Conservation (phyloP, 805 yeast species). For the Spencermartinsiella europaea region DNA sequence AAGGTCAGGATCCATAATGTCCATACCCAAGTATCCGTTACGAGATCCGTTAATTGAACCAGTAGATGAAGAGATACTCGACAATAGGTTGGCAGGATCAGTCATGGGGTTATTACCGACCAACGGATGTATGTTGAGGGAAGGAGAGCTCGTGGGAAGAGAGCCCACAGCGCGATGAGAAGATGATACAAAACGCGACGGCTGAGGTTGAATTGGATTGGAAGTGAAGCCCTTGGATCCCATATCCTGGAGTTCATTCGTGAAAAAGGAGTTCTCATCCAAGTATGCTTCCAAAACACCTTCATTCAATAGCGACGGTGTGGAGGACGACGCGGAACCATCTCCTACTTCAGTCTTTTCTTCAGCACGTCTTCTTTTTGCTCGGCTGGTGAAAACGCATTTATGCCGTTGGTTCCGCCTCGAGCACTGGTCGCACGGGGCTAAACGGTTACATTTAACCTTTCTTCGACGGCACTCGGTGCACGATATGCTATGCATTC, state of each 20-base stretch:
- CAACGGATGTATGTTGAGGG: neutral
- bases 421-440: slow-evolving; percentile 4
- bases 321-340: too few species aligned
- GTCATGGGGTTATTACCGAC: neutral
- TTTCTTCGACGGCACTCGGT: slow-evolving; percentile 9
- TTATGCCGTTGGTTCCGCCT: slow-evolving; percentile 1
- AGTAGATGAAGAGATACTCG: neutral
- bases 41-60: neutral
- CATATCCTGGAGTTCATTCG: neutral
- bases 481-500: slow-evolving; percentile 2
- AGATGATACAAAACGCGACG: too few species aligned
- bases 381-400: neutral
- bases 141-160: neutral
- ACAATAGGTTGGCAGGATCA: neutral
- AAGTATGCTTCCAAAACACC: neutral
- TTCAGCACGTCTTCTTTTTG: neutral
- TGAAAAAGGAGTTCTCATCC: neutral
- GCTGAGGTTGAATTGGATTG: too few species aligned
- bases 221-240: neutral
- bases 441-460: slow-evolving; percentile 6
- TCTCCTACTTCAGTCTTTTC: neutral
- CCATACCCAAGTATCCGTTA: neutral
- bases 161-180: neutral
- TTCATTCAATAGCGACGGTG: too few species aligned
- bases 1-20: neutral